These are phyloP conservation scores for Pseudomonodictys pantanalensis DNA, from an alignment of 495 filamentous ascomycete genomes.

Conservation along the genomic window DNA sequence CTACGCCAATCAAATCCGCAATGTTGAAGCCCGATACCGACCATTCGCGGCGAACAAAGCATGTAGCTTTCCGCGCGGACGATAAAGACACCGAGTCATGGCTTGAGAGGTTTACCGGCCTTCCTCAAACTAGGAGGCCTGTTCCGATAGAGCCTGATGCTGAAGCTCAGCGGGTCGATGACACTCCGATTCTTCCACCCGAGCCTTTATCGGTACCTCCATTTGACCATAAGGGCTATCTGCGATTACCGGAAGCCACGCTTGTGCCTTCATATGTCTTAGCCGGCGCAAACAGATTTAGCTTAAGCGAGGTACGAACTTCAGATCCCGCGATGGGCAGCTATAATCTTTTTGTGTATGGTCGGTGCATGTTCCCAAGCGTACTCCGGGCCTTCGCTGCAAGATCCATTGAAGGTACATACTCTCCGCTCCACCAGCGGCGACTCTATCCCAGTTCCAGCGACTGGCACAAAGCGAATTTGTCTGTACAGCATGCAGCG, in stretches of 20 bases:
- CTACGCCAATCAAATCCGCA: no score
- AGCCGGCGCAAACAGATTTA: slow-evolving; percentile 5
- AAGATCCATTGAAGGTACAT: neutral
- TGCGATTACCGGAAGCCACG: slow-evolving; percentile 5
- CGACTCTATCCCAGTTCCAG: neutral
- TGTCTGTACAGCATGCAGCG: slow-evolving; percentile 5
- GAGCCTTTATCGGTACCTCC: neutral
- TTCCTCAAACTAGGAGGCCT: neutral
- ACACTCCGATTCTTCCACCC: neutral
- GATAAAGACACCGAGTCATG: no score
- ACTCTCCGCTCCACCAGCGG: slow-evolving; percentile 12
- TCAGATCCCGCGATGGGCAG: neutral
- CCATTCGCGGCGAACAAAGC: no score
- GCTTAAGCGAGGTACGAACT: neutral
- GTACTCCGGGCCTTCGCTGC: neutral
- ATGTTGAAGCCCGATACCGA: no score
- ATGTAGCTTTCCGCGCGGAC: no score
- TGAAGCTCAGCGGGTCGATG: neutral
- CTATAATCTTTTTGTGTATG: slow-evolving; percentile 13
- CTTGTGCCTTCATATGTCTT: slow-evolving; percentile 16
- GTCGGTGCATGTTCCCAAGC: slow-evolving; percentile 10
- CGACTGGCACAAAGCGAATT: slow-evolving; percentile 4
- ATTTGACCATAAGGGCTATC: neutral
- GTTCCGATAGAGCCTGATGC: neutral
- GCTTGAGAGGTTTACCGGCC: neutral